phyloP scores from a whole-genome alignment of 2,329 filamentous ascomycete genomes.

The Talaromyces sp. region DNA sequence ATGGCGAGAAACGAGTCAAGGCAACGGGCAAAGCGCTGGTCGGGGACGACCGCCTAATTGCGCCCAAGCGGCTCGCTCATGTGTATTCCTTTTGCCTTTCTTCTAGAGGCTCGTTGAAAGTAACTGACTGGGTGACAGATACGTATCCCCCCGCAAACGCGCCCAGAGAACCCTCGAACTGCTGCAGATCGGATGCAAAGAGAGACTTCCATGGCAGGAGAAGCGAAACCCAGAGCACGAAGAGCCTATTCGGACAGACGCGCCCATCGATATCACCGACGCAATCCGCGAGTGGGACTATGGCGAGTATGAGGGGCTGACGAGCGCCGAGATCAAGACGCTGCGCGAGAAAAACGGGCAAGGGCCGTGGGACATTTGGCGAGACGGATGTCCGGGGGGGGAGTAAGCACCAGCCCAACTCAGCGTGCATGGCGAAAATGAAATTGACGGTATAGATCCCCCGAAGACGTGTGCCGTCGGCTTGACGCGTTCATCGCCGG shows the following conservation, averaged over 20 bases:
- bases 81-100: slow-evolving; percentile 55
- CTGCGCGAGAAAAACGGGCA: slow-evolving; percentile 53
- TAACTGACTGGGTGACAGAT: slow-evolving; percentile 40
- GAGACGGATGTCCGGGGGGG: slow-evolving; percentile 78
- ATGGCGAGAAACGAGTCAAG: slow-evolving; percentile 70
- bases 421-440: neutral
- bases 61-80: slow-evolving; percentile 73
- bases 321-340: slow-evolving; percentile 62
- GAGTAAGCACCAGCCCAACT: slow-evolving; percentile 53
- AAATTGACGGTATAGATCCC: slow-evolving; percentile 46
- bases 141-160: slow-evolving; percentile 79
- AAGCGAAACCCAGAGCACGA: slow-evolving; percentile 23
- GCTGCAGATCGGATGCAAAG: slow-evolving; percentile 66
- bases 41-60: slow-evolving; percentile 77
- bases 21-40: slow-evolving; percentile 80
- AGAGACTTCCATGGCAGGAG: slow-evolving; percentile 64
- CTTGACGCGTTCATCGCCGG: slow-evolving; percentile 72
- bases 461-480: slow-evolving; percentile 65
- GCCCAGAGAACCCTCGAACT: slow-evolving; percentile 87
- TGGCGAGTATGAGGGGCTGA: slow-evolving; percentile 79
- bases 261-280: slow-evolving; percentile 62
- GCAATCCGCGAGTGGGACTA: slow-evolving; percentile 79
- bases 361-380: slow-evolving; percentile 77
- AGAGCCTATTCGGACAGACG: slow-evolving; percentile 48
- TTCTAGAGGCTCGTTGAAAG: neutral